Conservation (phyloP, 495 filamentous ascomycete species). For the Xylaria grammica region DNA sequence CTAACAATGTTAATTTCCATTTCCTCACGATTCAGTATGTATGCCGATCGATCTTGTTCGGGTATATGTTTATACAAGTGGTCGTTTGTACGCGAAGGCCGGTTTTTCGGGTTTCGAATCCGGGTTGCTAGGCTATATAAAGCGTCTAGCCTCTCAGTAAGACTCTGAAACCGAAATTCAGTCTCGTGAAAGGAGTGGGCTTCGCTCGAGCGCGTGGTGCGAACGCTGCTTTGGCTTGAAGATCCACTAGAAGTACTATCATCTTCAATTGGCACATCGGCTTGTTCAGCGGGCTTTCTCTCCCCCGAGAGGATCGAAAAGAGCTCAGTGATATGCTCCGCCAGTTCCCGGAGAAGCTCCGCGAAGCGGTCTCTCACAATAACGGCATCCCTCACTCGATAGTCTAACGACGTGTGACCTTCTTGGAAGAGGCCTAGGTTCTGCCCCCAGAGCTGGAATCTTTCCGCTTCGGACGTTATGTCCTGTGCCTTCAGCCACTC, state of each 20-base stretch:
- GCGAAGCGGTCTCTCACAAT: slow-evolving; percentile 13
- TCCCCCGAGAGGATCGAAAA: not conserved
- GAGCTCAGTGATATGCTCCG: not conserved
- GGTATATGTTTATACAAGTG: not conserved
- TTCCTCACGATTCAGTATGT: not conserved
- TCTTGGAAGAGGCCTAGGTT: slow-evolving; percentile 23
- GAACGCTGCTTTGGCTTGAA: not conserved
- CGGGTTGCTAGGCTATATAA: not conserved
- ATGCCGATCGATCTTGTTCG: not conserved
- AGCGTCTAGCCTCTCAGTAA: not conserved
- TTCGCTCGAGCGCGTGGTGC: not conserved
- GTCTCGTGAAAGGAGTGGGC: not conserved
- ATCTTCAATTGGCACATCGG: not conserved
- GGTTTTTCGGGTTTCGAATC: not conserved
- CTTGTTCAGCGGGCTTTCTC: not conserved
- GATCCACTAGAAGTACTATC: not conserved
- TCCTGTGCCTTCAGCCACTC: not conserved
- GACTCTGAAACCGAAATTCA: not conserved
- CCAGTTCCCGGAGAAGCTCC: not conserved
- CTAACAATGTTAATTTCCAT: not conserved
- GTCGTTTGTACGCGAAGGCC: not conserved
- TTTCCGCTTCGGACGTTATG: slow-evolving; percentile 3
- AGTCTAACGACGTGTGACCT: slow-evolving; percentile 30
- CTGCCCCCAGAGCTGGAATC: slow-evolving; percentile 25
- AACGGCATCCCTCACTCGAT: slow-evolving; percentile 25